A percentile compares a stretch with the other conserved stretches of the same genome.
Evolutionary conservation across 2,329 filamentous ascomycete genomes (phyloP).

Genomic region (Aspergillus brunneoviolaceus): DNA sequence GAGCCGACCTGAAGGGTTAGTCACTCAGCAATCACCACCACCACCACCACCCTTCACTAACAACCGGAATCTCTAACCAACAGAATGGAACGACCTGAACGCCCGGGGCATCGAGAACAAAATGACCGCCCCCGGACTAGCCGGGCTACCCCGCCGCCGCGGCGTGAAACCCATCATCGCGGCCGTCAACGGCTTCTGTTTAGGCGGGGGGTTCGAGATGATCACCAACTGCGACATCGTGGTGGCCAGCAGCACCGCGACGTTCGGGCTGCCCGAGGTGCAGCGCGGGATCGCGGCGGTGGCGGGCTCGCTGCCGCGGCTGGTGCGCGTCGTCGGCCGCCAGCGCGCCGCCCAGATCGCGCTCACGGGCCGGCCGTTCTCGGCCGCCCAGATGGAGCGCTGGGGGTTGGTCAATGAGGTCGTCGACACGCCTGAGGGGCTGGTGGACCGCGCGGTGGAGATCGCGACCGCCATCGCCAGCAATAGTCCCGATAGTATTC

Average conservation of each 20-base stretch:
- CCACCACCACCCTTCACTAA: neutral
- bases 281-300: conserved; percentile 69
- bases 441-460: conserved; percentile 49
- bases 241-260: conserved; percentile 48
- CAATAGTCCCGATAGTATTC: conserved; percentile 71
- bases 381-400: conserved; percentile 57
- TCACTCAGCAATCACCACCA: neutral
- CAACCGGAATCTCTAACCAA: neutral
- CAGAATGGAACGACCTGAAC: conserved; percentile 56
- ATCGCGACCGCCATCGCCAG: conserved; percentile 61
- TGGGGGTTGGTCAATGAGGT: conserved; percentile 73
- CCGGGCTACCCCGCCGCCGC: conserved; percentile 62
- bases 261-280: conserved; percentile 70
- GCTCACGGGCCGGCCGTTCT: conserved; percentile 61
- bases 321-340: conserved; percentile 64
- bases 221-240: conserved; percentile 71
- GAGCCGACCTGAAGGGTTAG: conserved; percentile 62
- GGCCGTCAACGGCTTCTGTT: conserved; percentile 72
- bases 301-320: conserved; percentile 67
- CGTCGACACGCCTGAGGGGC: conserved; percentile 41
- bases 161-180: conserved; percentile 75
- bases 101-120: conserved; percentile 30
- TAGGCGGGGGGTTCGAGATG: conserved; percentile 78
- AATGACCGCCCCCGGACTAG: conserved; percentile 57
- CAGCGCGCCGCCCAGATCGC: conserved; percentile 72